Evolutionary conservation across 768 basidiomycete species (phyloP), one percentile per base, ranked within the genome.

Genomic region (Cystobasidium tubakii): DNA sequence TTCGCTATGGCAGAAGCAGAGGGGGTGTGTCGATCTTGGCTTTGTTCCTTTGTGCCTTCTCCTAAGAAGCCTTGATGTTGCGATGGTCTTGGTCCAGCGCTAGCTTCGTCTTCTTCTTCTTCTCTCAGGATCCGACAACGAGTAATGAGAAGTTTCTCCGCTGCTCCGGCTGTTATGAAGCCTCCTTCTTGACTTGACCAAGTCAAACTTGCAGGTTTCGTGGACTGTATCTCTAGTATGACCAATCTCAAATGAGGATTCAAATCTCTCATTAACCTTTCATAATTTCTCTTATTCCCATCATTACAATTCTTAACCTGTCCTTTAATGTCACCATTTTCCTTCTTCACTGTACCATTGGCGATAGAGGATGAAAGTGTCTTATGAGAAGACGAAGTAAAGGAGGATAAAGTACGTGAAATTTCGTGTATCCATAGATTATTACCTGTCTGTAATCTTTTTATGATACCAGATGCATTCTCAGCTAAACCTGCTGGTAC

Each of bases 391-490:
- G 39, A 42, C 6, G 62, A 31, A 10, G 10, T 27, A 44, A n/a
- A 54, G 3, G 66, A 50, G 10, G 66, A 12, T 27, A 71, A 55
- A 21, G 55, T 31, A 27, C 69, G 54, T 27, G 69, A 71, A 9
- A 71, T n/a, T 55, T 71, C 69, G 36, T 71, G 69, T 27, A 71
- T 39, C 69, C 69, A 71, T n/a, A 71, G 34, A 34, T 53, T 57
- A 44, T 60, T 53, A n/a, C 25, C 50, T 4, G 69, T 71, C 34
- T 71, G 69, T 19, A 36, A 34, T 34, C 69, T 46, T 55, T 71
- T 71, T 34, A 71, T 60, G 33, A 71, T 27, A 34, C 36, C 27
- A 6, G 69, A 36, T 12, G 69, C 54, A 21, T 36, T 34, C 29
- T 71, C 69, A 34, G 69, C 69, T 9, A 57, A 53, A 10, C 69